These are phyloP conservation scores for Ligustrum vulgare DNA, from an alignment of 257 asterid genomes.

Conservation along the genomic window DNA sequence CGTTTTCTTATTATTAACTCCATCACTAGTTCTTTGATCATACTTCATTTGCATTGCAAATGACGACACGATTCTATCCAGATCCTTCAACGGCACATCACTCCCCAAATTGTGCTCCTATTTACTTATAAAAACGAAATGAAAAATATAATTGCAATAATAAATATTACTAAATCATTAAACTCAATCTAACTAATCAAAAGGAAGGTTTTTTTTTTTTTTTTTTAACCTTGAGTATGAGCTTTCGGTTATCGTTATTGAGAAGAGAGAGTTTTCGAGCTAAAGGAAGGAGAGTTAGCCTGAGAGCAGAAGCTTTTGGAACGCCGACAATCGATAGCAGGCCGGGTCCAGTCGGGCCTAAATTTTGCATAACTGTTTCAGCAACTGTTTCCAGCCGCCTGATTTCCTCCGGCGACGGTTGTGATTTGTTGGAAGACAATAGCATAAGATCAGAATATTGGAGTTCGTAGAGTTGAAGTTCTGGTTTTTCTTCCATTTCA, in stretches of 20 bases:
- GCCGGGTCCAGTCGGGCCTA: slow-evolving; percentile 87
- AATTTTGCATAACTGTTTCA: slow-evolving; percentile 48
- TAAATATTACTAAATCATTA: background rate
- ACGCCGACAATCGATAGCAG: slow-evolving; percentile 66
- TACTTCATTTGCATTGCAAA: slow-evolving; percentile 82
- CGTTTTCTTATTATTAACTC: slow-evolving; percentile 15
- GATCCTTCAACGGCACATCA: slow-evolving; percentile 72
- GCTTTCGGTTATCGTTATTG: slow-evolving; percentile 54
- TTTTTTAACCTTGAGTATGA: slow-evolving; percentile 68
- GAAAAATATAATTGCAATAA: background rate
- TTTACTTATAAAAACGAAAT: background rate
- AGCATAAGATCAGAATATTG: slow-evolving; percentile 52
- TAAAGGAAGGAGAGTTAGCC: slow-evolving; percentile 59
- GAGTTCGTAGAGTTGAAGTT: slow-evolving; percentile 56
- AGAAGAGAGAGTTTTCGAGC: slow-evolving; percentile 81
- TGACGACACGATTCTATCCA: slow-evolving; percentile 74
- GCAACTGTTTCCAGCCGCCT: slow-evolving; percentile 48
- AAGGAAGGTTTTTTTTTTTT: background rate
- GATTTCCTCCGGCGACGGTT: slow-evolving; percentile 35
- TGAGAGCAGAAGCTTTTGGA: slow-evolving; percentile 48
- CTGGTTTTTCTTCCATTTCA: slow-evolving; percentile 37
- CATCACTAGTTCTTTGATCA: slow-evolving; percentile 30
- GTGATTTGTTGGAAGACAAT: slow-evolving; percentile 36
- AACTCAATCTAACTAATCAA: background rate
- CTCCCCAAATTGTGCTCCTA: slow-evolving; percentile 88